Evolutionary conservation across 805 yeast genomes (phyloP), one percentile per base, ranked within the genome.

Genomic region (Pichia kluyveri): DNA sequence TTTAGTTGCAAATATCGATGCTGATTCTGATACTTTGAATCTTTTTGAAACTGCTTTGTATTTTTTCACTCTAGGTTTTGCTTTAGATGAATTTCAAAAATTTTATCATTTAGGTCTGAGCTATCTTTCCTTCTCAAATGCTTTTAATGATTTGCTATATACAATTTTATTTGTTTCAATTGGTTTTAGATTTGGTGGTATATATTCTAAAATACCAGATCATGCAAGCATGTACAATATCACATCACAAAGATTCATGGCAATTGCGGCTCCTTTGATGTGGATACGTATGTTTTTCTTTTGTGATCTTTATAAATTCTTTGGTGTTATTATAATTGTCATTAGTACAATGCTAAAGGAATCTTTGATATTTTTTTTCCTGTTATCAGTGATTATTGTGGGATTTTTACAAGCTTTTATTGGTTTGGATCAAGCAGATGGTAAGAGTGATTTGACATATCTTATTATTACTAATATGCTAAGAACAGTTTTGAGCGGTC

Each of bases 271-370:
- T 7, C 96, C 96, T 3, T 70, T 88, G 54, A 81, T 88, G 76
- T 88, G 96, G 95, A 75, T 85, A 2, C 72, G 96, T 44, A 68
- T 88, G 44, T 67, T 88, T 48, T 71, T 88, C 37, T 87, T 73
- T 64, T 72, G 87, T 56, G 96, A 88, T 60, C 83, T 90, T 11
- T 80, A 81, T 54, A 76, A 77, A 56, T 87, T 88, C 63, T 86
- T 87, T 43, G 96, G 96, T 39, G 86, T 89, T 2, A 84, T 88
- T 88, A 76, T 88, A 53, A 91, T 88, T 30, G 91, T 88, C 5
- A 68, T 86, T 44, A 86, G 86, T 58, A 82, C 82, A 49, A 83
- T 88, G 87, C 82, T 88, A 86, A 80, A 83, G 56, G 96, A 88
- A 63, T 83, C 93, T 2, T 62, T 86, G n/a, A 72, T 87, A 14